A percentile compares a stretch with the other conserved stretches of the same genome.
Conservation (phyloP, 164 flowering plant species). For the Magnolia sinica region DNA sequence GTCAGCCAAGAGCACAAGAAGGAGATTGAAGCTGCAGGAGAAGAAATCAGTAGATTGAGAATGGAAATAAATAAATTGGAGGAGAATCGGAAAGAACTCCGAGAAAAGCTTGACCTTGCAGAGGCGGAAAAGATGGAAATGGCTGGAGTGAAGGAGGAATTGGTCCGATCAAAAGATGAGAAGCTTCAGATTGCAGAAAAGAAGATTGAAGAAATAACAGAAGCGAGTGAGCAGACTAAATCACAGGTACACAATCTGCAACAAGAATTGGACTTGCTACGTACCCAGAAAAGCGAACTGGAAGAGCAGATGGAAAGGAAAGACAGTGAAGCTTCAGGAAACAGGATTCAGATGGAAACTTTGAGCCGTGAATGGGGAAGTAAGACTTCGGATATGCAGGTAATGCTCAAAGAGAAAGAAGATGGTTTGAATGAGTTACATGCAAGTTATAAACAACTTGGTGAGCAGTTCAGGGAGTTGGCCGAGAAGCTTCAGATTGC, state of each 20-base stretch:
- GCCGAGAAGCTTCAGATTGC: slow-evolving; percentile 21
- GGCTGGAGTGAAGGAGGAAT: not conserved
- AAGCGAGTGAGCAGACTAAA: not conserved
- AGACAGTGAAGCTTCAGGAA: slow-evolving; percentile 9
- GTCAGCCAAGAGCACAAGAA: slow-evolving; percentile 22
- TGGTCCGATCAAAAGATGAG: slow-evolving; percentile 5
- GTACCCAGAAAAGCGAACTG: slow-evolving; percentile 28
- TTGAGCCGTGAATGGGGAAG: slow-evolving; percentile 6
- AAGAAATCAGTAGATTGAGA: slow-evolving; percentile 15
- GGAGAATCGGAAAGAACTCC: slow-evolving; percentile 23
- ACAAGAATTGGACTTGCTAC: slow-evolving; percentile 30
- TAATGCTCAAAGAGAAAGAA: slow-evolving; percentile 14
- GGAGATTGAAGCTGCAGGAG: slow-evolving; percentile 25
- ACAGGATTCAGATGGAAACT: slow-evolving; percentile 8
- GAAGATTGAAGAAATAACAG: not conserved
- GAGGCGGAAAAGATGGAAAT: slow-evolving; percentile 16
- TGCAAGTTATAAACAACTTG: slow-evolving; percentile 8
- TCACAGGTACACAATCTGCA: slow-evolving; percentile 27
- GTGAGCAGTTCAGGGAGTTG: slow-evolving; percentile 9
- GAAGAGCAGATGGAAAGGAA: slow-evolving; percentile 30
- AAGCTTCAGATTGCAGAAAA: slow-evolving; percentile 2
- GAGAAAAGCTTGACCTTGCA: slow-evolving; percentile 8
- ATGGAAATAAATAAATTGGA: slow-evolving; percentile 9
- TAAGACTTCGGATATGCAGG: slow-evolving; percentile 6
- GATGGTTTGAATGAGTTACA: slow-evolving; percentile 2